phyloP scores from a whole-genome alignment of 164 flowering plant species.

The Saururus chinensis region DNA sequence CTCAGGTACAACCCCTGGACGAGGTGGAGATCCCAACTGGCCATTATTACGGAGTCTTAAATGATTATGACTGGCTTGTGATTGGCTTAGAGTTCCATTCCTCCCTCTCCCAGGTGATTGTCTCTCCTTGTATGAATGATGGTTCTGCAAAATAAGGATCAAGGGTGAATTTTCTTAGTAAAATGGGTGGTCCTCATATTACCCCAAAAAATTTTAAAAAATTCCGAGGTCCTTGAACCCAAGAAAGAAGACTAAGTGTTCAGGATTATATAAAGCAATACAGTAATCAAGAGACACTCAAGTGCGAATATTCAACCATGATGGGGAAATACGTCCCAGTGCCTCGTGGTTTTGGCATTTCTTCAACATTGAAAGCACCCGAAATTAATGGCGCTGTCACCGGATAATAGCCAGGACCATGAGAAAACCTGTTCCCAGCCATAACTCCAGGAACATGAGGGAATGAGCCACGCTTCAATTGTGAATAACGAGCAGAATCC shows the following conservation, averaged over 20 bases:
- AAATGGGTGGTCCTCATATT: not conserved
- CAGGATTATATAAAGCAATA: not conserved
- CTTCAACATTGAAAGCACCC: constrained; percentile 37
- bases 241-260: not conserved
- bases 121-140: constrained; percentile 31
- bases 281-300: not conserved
- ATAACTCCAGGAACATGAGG: constrained; percentile 32
- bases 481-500: constrained; percentile 22
- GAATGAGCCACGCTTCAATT: constrained; percentile 19
- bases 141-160: constrained; percentile 43
- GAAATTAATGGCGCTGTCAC: constrained; percentile 24
- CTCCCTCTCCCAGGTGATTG: constrained; percentile 36
- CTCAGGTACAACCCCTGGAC: constrained; percentile 21
- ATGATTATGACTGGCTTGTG: constrained; percentile 1
- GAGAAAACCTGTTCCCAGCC: constrained; percentile 28
- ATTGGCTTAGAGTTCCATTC: constrained; percentile 13
- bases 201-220: not conserved
- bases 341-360: constrained; percentile 57
- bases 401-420: constrained; percentile 7
- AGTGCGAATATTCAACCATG: constrained; percentile 32
- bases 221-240: not conserved
- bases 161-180: not conserved
- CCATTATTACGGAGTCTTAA: constrained; percentile 39
- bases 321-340: constrained; percentile 79
- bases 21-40: constrained; percentile 9